Conservation (phyloP, 257 asterid species). For the Plantago elongata region DNA sequence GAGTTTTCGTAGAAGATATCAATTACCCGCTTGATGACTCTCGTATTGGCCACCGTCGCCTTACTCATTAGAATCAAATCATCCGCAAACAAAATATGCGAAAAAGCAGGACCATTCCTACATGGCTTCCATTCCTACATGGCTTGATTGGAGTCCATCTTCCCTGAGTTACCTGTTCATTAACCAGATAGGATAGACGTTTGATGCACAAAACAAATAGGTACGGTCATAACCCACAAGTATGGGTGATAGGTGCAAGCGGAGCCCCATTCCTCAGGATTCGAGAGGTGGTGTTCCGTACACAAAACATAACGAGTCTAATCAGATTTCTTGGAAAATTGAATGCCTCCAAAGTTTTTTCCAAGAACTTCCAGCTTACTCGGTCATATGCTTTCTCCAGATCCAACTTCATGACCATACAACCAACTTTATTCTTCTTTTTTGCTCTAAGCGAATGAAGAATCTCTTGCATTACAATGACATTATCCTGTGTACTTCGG, state of each 20-base stretch:
- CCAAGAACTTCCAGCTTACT: background rate
- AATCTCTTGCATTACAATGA: no score
- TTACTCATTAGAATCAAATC: background rate
- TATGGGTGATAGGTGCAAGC: background rate
- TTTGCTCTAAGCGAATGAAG: no score
- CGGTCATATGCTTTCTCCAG: background rate
- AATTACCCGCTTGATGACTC: no score
- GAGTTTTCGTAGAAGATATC: background rate
- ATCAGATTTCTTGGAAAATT: background rate
- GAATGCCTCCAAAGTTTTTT: background rate
- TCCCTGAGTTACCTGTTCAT: background rate
- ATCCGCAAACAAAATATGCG: background rate
- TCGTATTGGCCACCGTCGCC: no score
- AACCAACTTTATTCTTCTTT: no score
- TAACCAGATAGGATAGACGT: background rate
- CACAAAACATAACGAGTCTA: background rate
- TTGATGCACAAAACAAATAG: background rate
- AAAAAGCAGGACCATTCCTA: background rate
- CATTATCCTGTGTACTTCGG: background rate
- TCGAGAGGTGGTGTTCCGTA: no score
- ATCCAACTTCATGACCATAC: no score
- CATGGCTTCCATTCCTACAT: background rate
- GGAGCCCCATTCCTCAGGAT: no score
- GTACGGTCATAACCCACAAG: background rate
- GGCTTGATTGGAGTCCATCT: background rate